Evolutionary conservation across 2,329 filamentous ascomycete genomes (phyloP), one percentile per base, ranked within the genome.

Genomic region (Alternaria gaisen): DNA sequence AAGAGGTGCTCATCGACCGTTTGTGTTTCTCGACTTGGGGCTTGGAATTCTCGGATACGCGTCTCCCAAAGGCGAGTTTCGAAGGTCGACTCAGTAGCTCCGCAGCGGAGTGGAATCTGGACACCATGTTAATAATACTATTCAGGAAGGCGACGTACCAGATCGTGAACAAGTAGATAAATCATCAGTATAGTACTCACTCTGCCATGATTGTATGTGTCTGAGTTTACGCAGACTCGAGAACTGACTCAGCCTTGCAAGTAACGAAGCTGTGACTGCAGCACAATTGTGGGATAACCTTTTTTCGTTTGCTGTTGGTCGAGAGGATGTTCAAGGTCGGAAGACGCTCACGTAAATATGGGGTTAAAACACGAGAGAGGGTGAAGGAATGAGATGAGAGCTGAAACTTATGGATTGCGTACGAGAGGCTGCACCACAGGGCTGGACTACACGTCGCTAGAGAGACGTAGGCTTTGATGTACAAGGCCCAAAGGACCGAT

Each of bases 1-100:
- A 3, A 18, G 40, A 11, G n/a, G 18, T 2, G 30, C 9, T n/a
- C 16, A 7, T 40, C 12, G 46, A 56, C 16, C 26, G 54, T 28
- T 53, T 53, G 30, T 16, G 7, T 30, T 20, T 53, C 6, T 32
- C 40, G 36, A n/a, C 46, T 7, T 38, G 38, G 18, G 38, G 18
- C n/a, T 18, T 43, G 18, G 50, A 38, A 11, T 42, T 60, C 16
- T 38, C 22, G 3, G 22, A 30, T 24, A 60, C 6, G 5, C 56
- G 50, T 41, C 61, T 58, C 9, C 42, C 32, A 38, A 62, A 47
- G 14, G 28, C 34, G 28, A 55, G 28, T 41, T 58, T 56, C 11
- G 46, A 52, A 16, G 62, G 57, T 30, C 43, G 53, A 16, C 52
- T 52, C 24, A 54, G 64, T 24, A 63, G 56, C 34, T 65, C 38